Base-by-base conservation (phyloP, 768 basidiomycete genomes). In the Pleurotus pulmonarius region DNA sequence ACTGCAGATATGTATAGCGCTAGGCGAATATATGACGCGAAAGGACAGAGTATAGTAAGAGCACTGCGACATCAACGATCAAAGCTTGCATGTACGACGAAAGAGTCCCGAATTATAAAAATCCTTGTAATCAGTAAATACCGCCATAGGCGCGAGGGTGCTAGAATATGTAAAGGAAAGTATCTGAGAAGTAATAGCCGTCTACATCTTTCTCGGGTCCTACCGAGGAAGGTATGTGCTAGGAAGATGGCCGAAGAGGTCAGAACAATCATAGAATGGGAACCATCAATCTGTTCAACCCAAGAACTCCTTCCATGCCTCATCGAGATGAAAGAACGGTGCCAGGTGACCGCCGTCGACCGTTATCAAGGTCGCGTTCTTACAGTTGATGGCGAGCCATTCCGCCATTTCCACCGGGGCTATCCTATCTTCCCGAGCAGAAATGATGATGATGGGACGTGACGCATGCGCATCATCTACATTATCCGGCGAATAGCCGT, bases 271-370 rank as follows among this genome's bases (percentile, higher is more conserved):
- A 34, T 38, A 7, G 16, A 25, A 16, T 16, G 13, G 15, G 49
- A 34, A 16, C 16, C 5, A 34, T 16, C 22, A 29, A 48, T 34
- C 41, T 44, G 11, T 44, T 38, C 29, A 29, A 41, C 61, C 61
- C 53, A 76, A 65, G 43, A 76, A 61, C 51, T 72, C 65, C 38
- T 64, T 69, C 80, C 77, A 82, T 12, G 83, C 63, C 3, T 75
- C 70, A 49, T 85, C 72, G 49, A 81, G 47, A 56, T 75, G 68
- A 62, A 75, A 80, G 24, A 83, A 60, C 5, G 68, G 49, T 16
- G 76, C 68, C n/a, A 83, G 58, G 60, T 83, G 83, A 5, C 82
- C 80, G 1, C 85, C 83, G 15, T 64, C 69, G 41, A 82, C 56
- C 43, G 65, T 70, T 61, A 66, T 75, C 26, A 78, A 61, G 46